Evolutionary conservation across 108 stramenopile genomes (phyloP).

Genomic region (Fistulifera pelliculosa): DNA sequence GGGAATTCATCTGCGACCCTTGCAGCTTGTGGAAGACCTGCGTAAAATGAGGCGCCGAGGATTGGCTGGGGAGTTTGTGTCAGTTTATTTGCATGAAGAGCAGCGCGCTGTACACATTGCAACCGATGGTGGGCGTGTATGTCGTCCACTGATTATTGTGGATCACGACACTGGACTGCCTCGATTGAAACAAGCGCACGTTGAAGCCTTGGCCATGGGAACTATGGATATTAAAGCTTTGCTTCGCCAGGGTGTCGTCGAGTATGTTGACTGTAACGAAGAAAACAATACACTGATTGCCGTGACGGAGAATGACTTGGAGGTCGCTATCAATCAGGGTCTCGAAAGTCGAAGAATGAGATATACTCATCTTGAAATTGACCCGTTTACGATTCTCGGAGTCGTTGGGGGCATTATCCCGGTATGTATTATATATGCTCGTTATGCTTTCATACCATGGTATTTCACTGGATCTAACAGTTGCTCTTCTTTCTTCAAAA

Average conservation of each 20-base stretch:
- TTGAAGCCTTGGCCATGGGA: constrained; percentile 73
- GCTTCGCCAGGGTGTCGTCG: constrained; percentile 89
- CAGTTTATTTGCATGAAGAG: constrained; percentile 89
- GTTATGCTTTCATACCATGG: no score
- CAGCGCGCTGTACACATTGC: constrained; percentile 95
- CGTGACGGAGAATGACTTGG: constrained; percentile 82
- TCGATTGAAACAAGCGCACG: constrained; percentile 68
- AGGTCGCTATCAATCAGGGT: constrained; percentile 46
- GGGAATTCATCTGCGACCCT: constrained; percentile 78
- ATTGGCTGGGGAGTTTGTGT: constrained; percentile 93
- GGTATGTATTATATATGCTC: constrained; percentile 11
- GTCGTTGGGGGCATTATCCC: constrained; percentile 97
- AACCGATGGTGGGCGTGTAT: constrained; percentile 96
- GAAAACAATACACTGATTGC: constrained; percentile 97
- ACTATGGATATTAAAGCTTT: constrained; percentile 68
- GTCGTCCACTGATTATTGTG: constrained; percentile 93
- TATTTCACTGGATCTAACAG: no score
- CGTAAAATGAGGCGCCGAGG: constrained; percentile 81
- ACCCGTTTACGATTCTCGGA: constrained; percentile 96
- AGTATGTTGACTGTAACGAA: constrained; percentile 99
- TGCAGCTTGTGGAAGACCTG: constrained; percentile 63
- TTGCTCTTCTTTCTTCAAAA: constrained; percentile 12
- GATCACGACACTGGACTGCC: constrained; percentile 58
- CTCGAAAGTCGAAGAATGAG: constrained; percentile 46
- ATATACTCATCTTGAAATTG: constrained; percentile 97